Evolutionary conservation across 768 basidiomycete genomes (phyloP).

Genomic region (Fistulinella prunicolor): DNA sequence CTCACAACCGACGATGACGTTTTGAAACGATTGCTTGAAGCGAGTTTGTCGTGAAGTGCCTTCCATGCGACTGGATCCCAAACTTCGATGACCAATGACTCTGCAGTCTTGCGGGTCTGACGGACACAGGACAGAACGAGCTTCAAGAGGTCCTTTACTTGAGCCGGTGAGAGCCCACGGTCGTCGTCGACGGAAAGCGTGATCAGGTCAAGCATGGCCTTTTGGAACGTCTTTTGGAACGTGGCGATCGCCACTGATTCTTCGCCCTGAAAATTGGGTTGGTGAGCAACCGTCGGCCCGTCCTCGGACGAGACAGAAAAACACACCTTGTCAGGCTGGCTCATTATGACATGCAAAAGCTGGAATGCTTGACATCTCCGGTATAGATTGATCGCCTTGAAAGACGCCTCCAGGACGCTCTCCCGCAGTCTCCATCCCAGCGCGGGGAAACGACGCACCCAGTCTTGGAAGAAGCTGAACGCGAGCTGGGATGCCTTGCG

Average conservation of each 20-base stretch:
- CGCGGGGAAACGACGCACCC: constrained; percentile 61
- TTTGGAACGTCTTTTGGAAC: constrained; percentile 46
- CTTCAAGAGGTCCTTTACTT: constrained; percentile 80
- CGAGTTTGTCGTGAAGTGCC: constrained; percentile 44
- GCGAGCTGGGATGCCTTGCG: constrained; percentile 80
- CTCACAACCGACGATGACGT: constrained; percentile 57
- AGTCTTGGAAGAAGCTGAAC: constrained; percentile 73
- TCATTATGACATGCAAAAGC: constrained; percentile 63
- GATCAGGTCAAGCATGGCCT: constrained; percentile 47
- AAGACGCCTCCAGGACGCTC: constrained; percentile 54
- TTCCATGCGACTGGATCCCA: constrained; percentile 68
- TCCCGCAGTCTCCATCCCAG: constrained; percentile 64
- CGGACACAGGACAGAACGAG: constrained; percentile 62
- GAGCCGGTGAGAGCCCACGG: constrained; percentile 49
- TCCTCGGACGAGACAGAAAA: not conserved
- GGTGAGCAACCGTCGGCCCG: constrained; percentile 7
- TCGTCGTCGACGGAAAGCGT: constrained; percentile 48
- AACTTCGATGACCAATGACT: constrained; percentile 29
- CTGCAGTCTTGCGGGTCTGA: constrained; percentile 50
- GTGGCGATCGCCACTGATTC: constrained; percentile 42
- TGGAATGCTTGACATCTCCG: constrained; percentile 73
- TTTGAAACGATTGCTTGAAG: constrained; percentile 56
- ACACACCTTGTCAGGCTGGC: constrained; percentile 35
- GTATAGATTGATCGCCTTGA: constrained; percentile 70
- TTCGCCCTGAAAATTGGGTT: constrained; percentile 26